Conservation (phyloP, 148 eudicot genomes). For the Talinum fruticosum region DNA sequence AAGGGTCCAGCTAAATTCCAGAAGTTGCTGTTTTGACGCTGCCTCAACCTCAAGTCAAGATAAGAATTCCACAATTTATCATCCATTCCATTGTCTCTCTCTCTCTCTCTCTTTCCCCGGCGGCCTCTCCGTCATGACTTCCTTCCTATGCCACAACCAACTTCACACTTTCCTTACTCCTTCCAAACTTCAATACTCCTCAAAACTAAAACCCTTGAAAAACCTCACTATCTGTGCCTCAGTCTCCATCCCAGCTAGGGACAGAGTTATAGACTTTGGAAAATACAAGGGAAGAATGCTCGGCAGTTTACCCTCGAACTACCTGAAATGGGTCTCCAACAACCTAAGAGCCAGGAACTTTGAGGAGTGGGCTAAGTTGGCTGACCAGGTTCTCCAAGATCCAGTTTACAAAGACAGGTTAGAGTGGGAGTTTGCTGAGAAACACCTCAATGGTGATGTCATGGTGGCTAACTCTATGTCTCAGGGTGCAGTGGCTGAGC, state of each 20-base stretch:
- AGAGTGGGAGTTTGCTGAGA: constrained; percentile 83
- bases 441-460: constrained; percentile 42
- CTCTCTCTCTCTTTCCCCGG: background rate
- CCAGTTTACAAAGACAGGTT: constrained; percentile 71
- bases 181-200: background rate
- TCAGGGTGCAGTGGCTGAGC: constrained; percentile 34
- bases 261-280: constrained; percentile 67
- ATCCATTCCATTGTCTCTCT: constrained; percentile 3
- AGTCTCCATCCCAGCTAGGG: constrained; percentile 42
- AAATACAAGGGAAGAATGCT: constrained; percentile 74
- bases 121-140: constrained; percentile 14
- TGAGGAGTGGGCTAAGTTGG: constrained; percentile 58
- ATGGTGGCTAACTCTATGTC: background rate
- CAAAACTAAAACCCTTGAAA: constrained; percentile 14
- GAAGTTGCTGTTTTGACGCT: constrained; percentile 1
- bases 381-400: constrained; percentile 68
- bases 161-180: constrained; percentile 6
- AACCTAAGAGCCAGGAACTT: constrained; percentile 57
- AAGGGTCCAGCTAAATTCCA: background rate
- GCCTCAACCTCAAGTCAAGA: too few relatives aligned
- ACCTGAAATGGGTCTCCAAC: constrained; percentile 71
- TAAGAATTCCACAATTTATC: constrained; percentile 15
- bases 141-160: constrained; percentile 22
- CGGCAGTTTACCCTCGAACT: constrained; percentile 64
- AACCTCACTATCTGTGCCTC: constrained; percentile 12